A percentile compares a stretch with the other conserved stretches of the same genome.
Evolutionary conservation across 2,329 filamentous ascomycete species (phyloP).

Genomic region (Allantophomopsis cytisporea): DNA sequence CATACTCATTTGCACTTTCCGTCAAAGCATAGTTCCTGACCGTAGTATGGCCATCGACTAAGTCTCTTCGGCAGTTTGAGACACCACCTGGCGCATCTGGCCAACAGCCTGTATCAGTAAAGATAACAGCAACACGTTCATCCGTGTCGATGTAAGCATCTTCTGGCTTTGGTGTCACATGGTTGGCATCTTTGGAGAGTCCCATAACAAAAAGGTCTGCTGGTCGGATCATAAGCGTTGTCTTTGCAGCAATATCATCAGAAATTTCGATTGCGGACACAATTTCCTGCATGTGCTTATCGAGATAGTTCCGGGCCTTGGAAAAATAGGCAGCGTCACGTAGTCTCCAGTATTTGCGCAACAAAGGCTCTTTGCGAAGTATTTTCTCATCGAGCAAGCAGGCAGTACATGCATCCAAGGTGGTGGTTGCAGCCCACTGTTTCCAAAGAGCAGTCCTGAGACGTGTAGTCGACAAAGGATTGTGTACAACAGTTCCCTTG

Average conservation of each 20-base stretch:
- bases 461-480: constrained; percentile 26
- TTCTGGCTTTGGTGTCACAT: constrained; percentile 23
- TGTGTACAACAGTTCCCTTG: constrained; percentile 14
- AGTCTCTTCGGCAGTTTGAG: constrained; percentile 37
- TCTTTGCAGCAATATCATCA: constrained; percentile 23
- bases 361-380: constrained; percentile 28
- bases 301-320: constrained; percentile 27
- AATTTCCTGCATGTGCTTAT: constrained; percentile 21
- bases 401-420: constrained; percentile 31
- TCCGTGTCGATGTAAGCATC: constrained; percentile 30
- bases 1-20: constrained; percentile 40
- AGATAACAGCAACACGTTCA: constrained; percentile 34
- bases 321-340: constrained; percentile 27
- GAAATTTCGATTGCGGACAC: constrained; percentile 23
- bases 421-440: constrained; percentile 29
- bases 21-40: constrained; percentile 40
- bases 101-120: constrained; percentile 33
- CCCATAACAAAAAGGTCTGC: constrained; percentile 28
- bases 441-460: constrained; percentile 35
- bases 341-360: constrained; percentile 29
- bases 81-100: constrained; percentile 38
- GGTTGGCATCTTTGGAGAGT: constrained; percentile 24
- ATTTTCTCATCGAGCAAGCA: constrained; percentile 36
- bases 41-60: constrained; percentile 36
- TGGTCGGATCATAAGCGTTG: constrained; percentile 23